Percentiles rank a stretch among this genome's conserved stretches.
phyloP scores from a whole-genome alignment of 225 moss, liverwort and hornwort species.

The Ulota crispa region DNA sequence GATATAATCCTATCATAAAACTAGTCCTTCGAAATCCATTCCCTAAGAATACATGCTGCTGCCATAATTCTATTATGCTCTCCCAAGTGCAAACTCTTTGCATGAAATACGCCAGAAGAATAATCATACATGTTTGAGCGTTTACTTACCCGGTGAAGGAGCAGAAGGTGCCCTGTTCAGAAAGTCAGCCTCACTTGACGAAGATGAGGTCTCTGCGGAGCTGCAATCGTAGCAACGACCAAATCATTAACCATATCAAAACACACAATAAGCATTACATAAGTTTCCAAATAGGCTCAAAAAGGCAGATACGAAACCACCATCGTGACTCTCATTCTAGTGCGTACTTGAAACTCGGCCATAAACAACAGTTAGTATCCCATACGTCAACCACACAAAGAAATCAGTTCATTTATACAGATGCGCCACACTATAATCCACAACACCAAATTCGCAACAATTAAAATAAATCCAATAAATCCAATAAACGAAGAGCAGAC shows the following conservation, averaged over 20 bases:
- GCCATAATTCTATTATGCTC: background rate
- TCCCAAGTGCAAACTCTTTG: background rate
- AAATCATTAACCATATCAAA: background rate
- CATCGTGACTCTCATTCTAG: background rate
- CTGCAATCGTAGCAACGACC: slow-evolving; percentile 23
- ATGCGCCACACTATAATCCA: background rate
- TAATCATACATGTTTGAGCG: background rate
- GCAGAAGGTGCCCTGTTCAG: slow-evolving; percentile 8
- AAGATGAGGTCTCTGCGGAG: slow-evolving; percentile 38
- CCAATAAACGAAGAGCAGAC: background rate
- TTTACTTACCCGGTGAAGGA: slow-evolving; percentile 29
- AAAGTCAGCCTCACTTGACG: slow-evolving; percentile 44
- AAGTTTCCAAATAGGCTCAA: background rate
- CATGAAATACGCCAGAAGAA: background rate
- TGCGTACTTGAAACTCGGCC: background rate
- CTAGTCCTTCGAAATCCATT: background rate
- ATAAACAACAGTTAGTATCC: background rate
- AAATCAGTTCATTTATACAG: background rate
- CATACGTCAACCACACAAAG: background rate
- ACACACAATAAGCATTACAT: background rate
- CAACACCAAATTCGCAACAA: background rate
- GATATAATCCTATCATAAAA: background rate
- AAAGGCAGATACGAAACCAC: background rate
- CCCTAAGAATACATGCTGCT: background rate
- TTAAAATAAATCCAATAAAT: too few relatives aligned